These are phyloP conservation scores for Talaromyces sp. DNA, from an alignment of 2,329 filamentous ascomycete genomes.

Conservation along the genomic window DNA sequence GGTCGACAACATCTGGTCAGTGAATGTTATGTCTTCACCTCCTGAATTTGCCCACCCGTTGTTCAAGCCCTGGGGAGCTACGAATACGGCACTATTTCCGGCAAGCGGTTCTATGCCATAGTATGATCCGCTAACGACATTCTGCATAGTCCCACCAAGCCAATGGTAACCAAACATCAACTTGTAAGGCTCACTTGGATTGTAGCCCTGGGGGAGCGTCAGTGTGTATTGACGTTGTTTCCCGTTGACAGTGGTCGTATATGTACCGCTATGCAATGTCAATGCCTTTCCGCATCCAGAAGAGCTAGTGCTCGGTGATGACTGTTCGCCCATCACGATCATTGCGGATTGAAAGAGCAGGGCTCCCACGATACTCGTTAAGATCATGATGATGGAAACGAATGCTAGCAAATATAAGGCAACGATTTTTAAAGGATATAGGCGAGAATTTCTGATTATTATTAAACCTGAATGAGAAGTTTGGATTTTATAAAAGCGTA, in stretches of 20 bases:
- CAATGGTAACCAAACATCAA: slow-evolving; percentile 14
- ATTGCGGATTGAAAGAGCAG: neutral
- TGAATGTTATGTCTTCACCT: slow-evolving; percentile 6
- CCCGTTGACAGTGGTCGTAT: slow-evolving; percentile 3
- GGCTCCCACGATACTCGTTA: neutral
- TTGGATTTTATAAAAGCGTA: neutral
- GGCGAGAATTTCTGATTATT: neutral
- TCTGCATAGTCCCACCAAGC: slow-evolving; percentile 1
- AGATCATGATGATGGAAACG: neutral
- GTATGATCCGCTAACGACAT: slow-evolving; percentile 11
- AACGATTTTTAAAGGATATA: neutral
- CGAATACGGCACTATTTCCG: slow-evolving; percentile 1
- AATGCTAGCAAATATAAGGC: neutral
- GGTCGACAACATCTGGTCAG: slow-evolving; percentile 9
- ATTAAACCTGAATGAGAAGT: neutral
- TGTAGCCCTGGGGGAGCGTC: slow-evolving; percentile 1
- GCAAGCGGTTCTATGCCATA: slow-evolving; percentile 9
- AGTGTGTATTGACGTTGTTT: slow-evolving; percentile 10
- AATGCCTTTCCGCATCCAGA: slow-evolving; percentile 6
- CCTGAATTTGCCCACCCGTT: slow-evolving; percentile 6
- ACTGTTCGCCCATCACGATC: neutral
- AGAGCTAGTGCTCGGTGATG: neutral
- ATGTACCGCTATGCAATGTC: neutral
- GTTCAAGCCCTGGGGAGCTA: slow-evolving; percentile 9
- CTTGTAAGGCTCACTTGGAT: slow-evolving; percentile 3